phyloP scores from a whole-genome alignment of 352 stramenopile genomes.

The Globisporangium acanthophoron region DNA sequence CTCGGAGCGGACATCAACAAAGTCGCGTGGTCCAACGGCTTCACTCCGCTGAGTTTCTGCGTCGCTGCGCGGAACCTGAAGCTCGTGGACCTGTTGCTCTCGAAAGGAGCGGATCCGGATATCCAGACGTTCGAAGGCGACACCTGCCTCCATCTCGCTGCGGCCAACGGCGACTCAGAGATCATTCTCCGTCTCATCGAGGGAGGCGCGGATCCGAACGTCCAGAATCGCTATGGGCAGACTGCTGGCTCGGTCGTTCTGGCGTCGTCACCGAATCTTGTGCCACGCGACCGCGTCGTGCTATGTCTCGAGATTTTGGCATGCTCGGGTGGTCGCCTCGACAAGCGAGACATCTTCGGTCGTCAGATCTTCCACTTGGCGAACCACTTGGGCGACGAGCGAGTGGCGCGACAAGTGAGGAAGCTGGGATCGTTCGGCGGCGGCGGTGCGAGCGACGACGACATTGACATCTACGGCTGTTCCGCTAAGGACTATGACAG shows the following conservation, averaged over 20 bases:
- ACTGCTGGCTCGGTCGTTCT: slow-evolving; percentile 54
- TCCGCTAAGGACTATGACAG: slow-evolving; percentile 50
- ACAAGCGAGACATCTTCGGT: slow-evolving; percentile 63
- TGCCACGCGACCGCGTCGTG: slow-evolving; percentile 20
- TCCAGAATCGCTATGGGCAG: slow-evolving; percentile 67
- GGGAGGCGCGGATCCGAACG: slow-evolving; percentile 48
- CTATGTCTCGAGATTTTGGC: slow-evolving; percentile 50
- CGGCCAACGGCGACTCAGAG: slow-evolving; percentile 27
- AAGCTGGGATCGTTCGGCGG: slow-evolving; percentile 22
- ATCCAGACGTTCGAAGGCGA: slow-evolving; percentile 49
- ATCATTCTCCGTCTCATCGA: slow-evolving; percentile 56
- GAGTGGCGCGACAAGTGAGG: slow-evolving; percentile 23
- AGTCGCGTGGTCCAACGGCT: slow-evolving; percentile 75
- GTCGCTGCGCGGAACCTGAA: slow-evolving; percentile 31
- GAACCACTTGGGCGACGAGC: slow-evolving; percentile 33
- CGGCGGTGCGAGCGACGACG: slow-evolving; percentile 9
- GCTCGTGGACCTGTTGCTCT: slow-evolving; percentile 65
- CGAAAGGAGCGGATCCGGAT: slow-evolving; percentile 65
- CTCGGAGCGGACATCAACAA: slow-evolving; percentile 59
- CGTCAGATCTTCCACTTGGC: slow-evolving; percentile 50
- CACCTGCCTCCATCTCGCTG: slow-evolving; percentile 71
- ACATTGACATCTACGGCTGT: slow-evolving; percentile 65
- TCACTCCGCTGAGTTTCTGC: slow-evolving; percentile 59
- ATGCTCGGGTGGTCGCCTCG: slow-evolving; percentile 35
- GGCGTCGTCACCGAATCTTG: slow-evolving; percentile 14